Evolutionary conservation across 495 filamentous ascomycete genomes (phyloP).

Genomic region (Penicillium herquei): DNA sequence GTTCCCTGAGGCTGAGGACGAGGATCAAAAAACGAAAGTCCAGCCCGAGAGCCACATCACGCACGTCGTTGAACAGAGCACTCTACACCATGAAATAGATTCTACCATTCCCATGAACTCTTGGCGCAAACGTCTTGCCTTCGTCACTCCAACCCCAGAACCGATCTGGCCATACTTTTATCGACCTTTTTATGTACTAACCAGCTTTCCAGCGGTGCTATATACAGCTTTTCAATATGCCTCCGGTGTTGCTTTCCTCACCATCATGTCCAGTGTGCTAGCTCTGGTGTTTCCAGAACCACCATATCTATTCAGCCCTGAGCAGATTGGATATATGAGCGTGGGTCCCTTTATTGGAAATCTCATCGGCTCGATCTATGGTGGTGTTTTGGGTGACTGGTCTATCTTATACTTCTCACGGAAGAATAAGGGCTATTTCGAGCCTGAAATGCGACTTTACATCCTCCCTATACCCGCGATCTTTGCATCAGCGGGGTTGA

Average conservation of each 20-base stretch:
- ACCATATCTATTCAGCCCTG: constrained; percentile 42
- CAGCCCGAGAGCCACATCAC: constrained; percentile 6
- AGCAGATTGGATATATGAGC: constrained; percentile 40
- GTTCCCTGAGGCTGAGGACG: not conserved
- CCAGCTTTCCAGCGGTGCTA: constrained; percentile 39
- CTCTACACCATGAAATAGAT: constrained; percentile 24
- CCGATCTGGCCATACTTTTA: constrained; percentile 35
- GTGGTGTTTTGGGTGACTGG: constrained; percentile 41
- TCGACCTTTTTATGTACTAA: constrained; percentile 30
- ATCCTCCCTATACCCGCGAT: constrained; percentile 35
- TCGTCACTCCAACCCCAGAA: constrained; percentile 27
- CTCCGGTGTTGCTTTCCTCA: constrained; percentile 34
- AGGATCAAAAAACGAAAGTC: not conserved
- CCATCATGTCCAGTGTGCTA: constrained; percentile 30
- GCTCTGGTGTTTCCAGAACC: constrained; percentile 34
- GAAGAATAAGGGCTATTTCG: constrained; percentile 40
- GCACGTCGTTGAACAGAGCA: constrained; percentile 8
- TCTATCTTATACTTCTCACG: constrained; percentile 36
- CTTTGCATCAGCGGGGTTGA: constrained; percentile 26
- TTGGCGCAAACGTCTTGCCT: constrained; percentile 26
- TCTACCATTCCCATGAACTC: constrained; percentile 21
- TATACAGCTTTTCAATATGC: constrained; percentile 42
- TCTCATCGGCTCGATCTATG: constrained; percentile 35
- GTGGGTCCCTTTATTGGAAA: constrained; percentile 42
- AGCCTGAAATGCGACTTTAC: constrained; percentile 45